Conservation (phyloP, 2,329 filamentous ascomycete genomes). For the Blumeria hordei region DNA sequence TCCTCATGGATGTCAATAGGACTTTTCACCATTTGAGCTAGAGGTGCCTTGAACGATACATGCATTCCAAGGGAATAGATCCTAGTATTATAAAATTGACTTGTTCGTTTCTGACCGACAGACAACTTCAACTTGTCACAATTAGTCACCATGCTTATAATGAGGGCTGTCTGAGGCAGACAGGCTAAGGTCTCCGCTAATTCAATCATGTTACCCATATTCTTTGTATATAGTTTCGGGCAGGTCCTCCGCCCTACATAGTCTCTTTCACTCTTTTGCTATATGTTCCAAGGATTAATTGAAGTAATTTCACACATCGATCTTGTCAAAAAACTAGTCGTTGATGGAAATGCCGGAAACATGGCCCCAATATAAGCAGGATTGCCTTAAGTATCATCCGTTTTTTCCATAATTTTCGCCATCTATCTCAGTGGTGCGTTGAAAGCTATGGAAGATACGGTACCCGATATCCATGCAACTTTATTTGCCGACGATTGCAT, state of each 20-base stretch:
- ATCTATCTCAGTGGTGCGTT: background rate
- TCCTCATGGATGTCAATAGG: background rate
- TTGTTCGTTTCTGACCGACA: background rate
- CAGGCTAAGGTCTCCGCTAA: no score
- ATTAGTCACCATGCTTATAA: no score
- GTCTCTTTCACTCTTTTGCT: no score
- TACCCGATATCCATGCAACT: background rate
- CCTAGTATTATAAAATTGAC: background rate
- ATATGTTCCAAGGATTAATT: no score
- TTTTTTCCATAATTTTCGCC: background rate
- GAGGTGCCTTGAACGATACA: background rate
- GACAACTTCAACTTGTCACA: background rate
- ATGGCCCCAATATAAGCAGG: background rate
- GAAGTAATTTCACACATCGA: no score
- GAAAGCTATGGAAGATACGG: background rate
- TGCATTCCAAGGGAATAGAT: background rate
- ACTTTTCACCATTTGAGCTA: background rate
- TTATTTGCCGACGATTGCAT: background rate
- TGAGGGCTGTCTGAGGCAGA: no score
- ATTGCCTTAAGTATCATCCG: background rate
- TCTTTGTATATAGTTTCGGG: no score
- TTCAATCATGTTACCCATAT: no score
- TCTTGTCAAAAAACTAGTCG: no score
- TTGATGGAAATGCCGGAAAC: background rate
- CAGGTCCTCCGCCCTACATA: no score